Conservation (phyloP, 129 eudicot species). For the Tanacetum coccineum region DNA sequence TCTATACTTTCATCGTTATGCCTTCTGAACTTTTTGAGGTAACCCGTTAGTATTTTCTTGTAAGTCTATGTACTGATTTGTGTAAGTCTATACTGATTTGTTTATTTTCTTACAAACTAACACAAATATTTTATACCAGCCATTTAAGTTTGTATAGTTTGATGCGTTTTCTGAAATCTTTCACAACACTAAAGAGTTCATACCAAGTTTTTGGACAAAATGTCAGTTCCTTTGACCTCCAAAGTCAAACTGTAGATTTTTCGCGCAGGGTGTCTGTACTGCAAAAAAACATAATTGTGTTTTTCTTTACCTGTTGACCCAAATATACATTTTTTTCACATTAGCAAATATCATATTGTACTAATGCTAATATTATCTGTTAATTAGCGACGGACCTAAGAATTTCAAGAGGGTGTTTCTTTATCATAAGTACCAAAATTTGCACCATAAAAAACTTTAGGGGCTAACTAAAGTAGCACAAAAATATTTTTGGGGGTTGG, state of each 20-base stretch:
- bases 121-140: not conserved
- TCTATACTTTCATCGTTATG: not conserved
- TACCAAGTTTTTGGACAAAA: not conserved
- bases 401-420: too few relatives aligned
- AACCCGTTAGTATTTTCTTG: not conserved
- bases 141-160: not conserved
- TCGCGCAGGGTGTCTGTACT: too few relatives aligned
- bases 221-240: not conserved
- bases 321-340: too few relatives aligned
- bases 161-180: too few relatives aligned
- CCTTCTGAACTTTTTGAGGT: constrained; percentile 11
- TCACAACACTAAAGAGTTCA: too few relatives aligned
- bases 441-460: too few relatives aligned
- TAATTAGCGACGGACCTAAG: not conserved
- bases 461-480: too few relatives aligned
- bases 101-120: not conserved
- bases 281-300: too few relatives aligned
- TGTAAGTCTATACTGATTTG: not conserved
- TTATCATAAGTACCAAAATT: too few relatives aligned
- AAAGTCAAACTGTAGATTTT: constrained; percentile 2
- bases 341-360: not conserved
- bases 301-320: too few relatives aligned
- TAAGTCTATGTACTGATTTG: too few relatives aligned
- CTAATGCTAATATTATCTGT: not conserved
- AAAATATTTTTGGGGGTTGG: too few relatives aligned